Evolutionary conservation across 257 asterid species (phyloP), one percentile per base, ranked within the genome.

Genomic region (Verbena officinalis): DNA sequence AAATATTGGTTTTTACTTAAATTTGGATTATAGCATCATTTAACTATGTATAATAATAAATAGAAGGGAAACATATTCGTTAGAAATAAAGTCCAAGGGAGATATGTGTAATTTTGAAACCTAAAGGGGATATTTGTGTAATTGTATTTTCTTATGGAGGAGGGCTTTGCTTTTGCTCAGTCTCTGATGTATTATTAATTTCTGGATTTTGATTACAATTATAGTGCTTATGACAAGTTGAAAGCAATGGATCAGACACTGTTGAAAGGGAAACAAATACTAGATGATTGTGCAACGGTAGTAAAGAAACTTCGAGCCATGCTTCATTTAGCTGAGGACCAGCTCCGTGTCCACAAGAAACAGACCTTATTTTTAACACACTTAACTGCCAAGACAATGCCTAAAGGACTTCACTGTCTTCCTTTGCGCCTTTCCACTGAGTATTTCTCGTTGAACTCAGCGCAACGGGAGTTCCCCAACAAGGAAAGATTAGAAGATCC

Each of bases 401-500:
- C 90, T 45, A 84, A 84, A 69, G 90, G 90, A 22, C 90, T 81
- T 59, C 90, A 84, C 27, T 84, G 90, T 61, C 85, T 84, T 56
- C 86, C 90, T 59, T 51, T 84, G 69, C 84, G 86, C 50, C 82
- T 83, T 51, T 75, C 90, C 46, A 49, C 78, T 0, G 86, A 80
- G 44, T 83, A 76, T 64, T 83, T 80, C 77, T 24, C 36, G 73
- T 55, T 83, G 68, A 77, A 76, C 69, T 55, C 84, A 7, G 72
- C 82, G 42, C 76, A 68, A 39, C 75, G 57, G 71, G 24, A 62
- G 45, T 70, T 80, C 44, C 73, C 59, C 1, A 65, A 80, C 64
- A 44, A 52, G 70, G 84, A 80, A 59, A 78, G 63, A 50, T 62
- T 83, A 40, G 84, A 70, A 4, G 73, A 83, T 69, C 79, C 84